Conservation (phyloP, 106 monocot genomes). For the Dendrobium nobile region DNA sequence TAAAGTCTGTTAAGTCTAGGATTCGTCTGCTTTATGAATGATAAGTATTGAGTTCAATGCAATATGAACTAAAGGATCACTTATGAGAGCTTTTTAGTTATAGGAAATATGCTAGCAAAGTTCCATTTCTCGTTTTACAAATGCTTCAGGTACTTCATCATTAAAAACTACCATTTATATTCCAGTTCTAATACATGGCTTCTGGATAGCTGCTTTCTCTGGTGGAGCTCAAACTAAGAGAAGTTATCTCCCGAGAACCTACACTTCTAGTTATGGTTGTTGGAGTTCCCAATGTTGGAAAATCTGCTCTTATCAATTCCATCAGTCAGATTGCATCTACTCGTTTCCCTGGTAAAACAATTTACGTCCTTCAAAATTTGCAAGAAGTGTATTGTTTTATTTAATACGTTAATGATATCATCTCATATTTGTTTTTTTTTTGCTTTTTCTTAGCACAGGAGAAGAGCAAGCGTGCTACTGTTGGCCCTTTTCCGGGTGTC, state of each 20-base stretch:
- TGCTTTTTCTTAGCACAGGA: conserved; percentile 45
- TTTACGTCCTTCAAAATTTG: background rate
- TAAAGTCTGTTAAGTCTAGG: background rate
- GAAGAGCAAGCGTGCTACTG: conserved; percentile 82
- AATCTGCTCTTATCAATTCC: conserved; percentile 93
- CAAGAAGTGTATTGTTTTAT: conserved; percentile 1
- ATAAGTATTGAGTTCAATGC: background rate
- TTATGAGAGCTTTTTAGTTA: background rate
- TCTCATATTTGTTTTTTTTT: conserved; percentile 1
- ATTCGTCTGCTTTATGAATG: background rate
- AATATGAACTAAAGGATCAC: background rate
- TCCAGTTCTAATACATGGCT: background rate
- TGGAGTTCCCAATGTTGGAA: conserved; percentile 97
- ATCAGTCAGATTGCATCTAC: conserved; percentile 78
- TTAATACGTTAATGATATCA: conserved; percentile 5
- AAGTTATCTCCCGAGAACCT: conserved; percentile 81
- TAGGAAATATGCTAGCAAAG: background rate
- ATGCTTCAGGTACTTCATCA: background rate
- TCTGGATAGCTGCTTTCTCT: conserved; percentile 69
- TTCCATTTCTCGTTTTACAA: background rate
- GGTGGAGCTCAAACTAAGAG: conserved; percentile 87
- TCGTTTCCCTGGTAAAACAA: conserved; percentile 78
- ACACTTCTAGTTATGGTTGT: conserved; percentile 95
- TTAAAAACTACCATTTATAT: background rate
- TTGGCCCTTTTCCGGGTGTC: conserved; percentile 94